Evolutionary conservation across 192 early-diverging fungal genomes (phyloP).

Genomic region (Umbelopsis sp.): DNA sequence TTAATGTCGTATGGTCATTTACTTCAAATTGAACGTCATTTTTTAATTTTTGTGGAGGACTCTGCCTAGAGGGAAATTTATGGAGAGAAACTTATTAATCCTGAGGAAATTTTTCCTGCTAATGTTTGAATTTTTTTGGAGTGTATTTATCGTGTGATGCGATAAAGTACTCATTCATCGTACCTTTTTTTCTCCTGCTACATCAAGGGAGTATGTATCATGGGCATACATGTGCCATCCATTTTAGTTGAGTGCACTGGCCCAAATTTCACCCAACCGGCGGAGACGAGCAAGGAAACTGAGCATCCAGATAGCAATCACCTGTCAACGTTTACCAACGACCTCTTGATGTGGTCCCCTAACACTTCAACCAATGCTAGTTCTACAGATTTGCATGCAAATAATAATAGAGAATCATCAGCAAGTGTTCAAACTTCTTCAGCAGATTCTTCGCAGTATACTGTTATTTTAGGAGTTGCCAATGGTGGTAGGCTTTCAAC

Average conservation of each 20-base stretch:
- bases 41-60: too few relatives aligned
- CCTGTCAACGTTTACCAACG: neutral
- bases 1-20: neutral
- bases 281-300: neutral
- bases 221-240: neutral
- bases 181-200: neutral
- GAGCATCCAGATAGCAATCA: neutral
- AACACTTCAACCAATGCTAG: neutral
- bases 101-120: neutral
- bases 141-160: neutral
- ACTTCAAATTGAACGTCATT: neutral
- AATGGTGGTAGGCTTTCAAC: neutral
- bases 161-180: neutral
- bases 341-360: conserved; percentile 3
- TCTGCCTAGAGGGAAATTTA: too few relatives aligned
- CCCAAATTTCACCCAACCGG: neutral
- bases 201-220: neutral
- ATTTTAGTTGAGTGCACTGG: neutral
- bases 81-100: too few relatives aligned
- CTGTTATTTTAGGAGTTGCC: neutral
- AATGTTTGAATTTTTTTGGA: too few relatives aligned
- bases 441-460: neutral
- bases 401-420: neutral
- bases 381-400: neutral
- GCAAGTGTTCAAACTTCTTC: neutral